phyloP scores from a whole-genome alignment of 148 eudicot species.

The Pharnaceum exiguum region DNA sequence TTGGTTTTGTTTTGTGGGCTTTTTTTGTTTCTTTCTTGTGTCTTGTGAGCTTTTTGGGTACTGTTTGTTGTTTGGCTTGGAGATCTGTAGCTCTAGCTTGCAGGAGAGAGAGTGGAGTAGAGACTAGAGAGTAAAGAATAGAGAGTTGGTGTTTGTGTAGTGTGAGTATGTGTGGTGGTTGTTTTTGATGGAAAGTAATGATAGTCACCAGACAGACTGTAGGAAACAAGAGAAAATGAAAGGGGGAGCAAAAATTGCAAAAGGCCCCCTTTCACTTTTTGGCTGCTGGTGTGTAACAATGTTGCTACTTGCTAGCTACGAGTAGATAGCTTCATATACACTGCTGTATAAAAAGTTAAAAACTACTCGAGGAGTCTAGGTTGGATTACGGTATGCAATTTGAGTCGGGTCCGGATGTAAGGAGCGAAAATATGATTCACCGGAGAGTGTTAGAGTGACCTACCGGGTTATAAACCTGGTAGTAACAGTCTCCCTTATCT shows the following conservation, averaged over 20 bases:
- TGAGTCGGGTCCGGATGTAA: no score
- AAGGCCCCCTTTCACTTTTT: conserved; percentile 8
- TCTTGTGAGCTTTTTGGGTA: conserved; percentile 17
- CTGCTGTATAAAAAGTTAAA: no score
- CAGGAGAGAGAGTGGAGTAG: conserved; percentile 13
- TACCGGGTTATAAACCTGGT: no score
- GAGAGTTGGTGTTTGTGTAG: conserved; percentile 14
- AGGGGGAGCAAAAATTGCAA: conserved; percentile 1
- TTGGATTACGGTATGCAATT: no score
- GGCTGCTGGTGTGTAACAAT: conserved; percentile 15
- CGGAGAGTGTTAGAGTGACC: no score
- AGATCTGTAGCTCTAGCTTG: conserved; percentile 22
- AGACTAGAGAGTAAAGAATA: conserved; percentile 16
- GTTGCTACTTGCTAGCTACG: conserved; percentile 1
- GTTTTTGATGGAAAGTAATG: neutral
- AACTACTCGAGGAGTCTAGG: no score
- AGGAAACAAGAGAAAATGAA: neutral
- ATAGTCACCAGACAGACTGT: neutral
- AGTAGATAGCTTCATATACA: no score
- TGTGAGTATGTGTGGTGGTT: conserved; percentile 25
- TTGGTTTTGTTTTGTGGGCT: conserved; percentile 9
- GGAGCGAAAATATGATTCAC: no score
- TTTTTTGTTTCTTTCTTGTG: conserved; percentile 22
- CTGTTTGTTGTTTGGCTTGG: conserved; percentile 30
- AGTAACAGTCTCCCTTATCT: no score